A percentile compares a stretch with the other conserved stretches of the same genome.
phyloP scores from a whole-genome alignment of 176 grass and related monocot genomes.

The Cocos nucifera region DNA sequence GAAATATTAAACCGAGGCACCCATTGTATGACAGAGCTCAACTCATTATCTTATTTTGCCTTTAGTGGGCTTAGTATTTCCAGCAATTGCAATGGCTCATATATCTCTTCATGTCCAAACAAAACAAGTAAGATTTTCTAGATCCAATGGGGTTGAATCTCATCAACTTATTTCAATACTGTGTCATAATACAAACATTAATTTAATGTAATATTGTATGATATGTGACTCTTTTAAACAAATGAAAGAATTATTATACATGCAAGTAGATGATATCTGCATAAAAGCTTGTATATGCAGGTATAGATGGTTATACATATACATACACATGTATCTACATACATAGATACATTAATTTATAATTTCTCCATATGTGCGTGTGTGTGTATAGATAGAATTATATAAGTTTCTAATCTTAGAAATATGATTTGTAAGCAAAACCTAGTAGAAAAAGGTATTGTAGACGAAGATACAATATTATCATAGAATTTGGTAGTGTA shows the following conservation, averaged over 20 bases:
- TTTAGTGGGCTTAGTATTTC: neutral
- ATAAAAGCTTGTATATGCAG: neutral
- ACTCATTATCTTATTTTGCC: neutral
- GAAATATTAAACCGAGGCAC: constrained; percentile 1
- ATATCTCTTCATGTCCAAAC: neutral
- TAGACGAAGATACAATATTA: too few relatives aligned
- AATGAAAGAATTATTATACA: neutral
- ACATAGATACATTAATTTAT: too few relatives aligned
- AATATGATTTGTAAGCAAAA: too few relatives aligned
- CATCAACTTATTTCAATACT: neutral
- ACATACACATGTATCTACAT: too few relatives aligned
- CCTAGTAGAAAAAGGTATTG: too few relatives aligned
- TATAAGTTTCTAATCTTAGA: too few relatives aligned
- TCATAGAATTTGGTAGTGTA: too few relatives aligned
- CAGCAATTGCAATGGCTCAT: neutral
- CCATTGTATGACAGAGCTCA: neutral
- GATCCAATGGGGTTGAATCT: neutral
- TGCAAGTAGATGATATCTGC: neutral
- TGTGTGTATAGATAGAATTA: too few relatives aligned
- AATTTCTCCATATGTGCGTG: too few relatives aligned
- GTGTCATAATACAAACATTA: neutral
- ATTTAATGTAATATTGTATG: neutral
- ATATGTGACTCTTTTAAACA: neutral
- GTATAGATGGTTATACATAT: neutral
- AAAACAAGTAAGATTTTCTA: neutral